A percentile compares a stretch with the other conserved stretches of the same genome.
phyloP scores from a whole-genome alignment of 2,329 filamentous ascomycete species.

The Pestalotiopsis sp. region DNA sequence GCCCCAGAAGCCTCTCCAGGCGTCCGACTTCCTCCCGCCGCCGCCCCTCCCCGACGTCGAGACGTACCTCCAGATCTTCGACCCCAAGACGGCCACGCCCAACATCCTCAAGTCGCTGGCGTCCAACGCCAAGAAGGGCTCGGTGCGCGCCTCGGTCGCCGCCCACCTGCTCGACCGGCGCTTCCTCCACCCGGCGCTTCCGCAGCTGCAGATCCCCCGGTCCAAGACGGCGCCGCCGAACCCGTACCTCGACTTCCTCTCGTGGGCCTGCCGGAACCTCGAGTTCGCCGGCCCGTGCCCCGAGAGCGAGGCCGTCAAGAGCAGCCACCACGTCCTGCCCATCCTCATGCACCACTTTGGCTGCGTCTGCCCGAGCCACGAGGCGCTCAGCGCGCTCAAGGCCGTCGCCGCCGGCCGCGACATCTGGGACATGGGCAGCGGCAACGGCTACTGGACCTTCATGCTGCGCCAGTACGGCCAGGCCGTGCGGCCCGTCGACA shows the following conservation, averaged over 20 bases:
- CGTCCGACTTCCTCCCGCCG: slow-evolving; percentile 38
- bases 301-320: slow-evolving; percentile 52
- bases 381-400: slow-evolving; percentile 63
- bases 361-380: slow-evolving; percentile 70
- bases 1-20: slow-evolving; percentile 1
- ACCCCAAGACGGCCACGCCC: slow-evolving; percentile 58
- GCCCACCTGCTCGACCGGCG: slow-evolving; percentile 57
- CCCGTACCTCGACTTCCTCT: slow-evolving; percentile 70
- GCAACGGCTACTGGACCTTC: slow-evolving; percentile 77
- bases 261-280: slow-evolving; percentile 64
- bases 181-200: slow-evolving; percentile 48
- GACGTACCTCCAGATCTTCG: slow-evolving; percentile 70
- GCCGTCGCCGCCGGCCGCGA: slow-evolving; percentile 54
- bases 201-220: slow-evolving; percentile 44
- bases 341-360: slow-evolving; percentile 81
- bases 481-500: slow-evolving; percentile 65
- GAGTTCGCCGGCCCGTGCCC: slow-evolving; percentile 67
- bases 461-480: slow-evolving; percentile 66
- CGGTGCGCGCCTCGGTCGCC: slow-evolving; percentile 60
- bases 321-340: slow-evolving; percentile 70
- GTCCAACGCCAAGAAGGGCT: slow-evolving; percentile 54
- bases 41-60: slow-evolving; percentile 62
- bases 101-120: slow-evolving; percentile 65
- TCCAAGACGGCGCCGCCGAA: slow-evolving; percentile 51
- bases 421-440: slow-evolving; percentile 69